Percentiles rank a stretch among this genome's conserved stretches.
phyloP scores from a whole-genome alignment of 225 moss, liverwort and hornwort species.

The Anthoceros angustus region DNA sequence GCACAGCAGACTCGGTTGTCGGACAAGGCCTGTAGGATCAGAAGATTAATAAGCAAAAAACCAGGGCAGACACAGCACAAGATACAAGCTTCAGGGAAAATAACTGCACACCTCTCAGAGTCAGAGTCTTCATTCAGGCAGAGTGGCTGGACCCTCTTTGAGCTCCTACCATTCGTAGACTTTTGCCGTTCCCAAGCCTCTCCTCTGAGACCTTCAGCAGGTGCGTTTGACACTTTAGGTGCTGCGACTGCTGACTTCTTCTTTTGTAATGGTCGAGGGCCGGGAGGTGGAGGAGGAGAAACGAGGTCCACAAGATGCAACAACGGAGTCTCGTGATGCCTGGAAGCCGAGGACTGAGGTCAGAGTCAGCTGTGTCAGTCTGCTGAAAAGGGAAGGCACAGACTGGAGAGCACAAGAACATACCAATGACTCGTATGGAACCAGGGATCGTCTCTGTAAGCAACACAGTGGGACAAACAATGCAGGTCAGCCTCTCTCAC shows the following conservation, averaged over 20 bases:
- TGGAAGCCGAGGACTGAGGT: background rate
- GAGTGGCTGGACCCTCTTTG: background rate
- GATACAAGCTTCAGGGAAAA: background rate
- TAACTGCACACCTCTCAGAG: background rate
- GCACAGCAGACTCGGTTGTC: background rate
- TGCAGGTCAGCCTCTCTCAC: no score
- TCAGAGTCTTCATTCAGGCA: background rate
- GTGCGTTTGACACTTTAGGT: background rate
- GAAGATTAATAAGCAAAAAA: background rate
- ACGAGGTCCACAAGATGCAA: background rate
- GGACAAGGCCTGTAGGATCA: background rate
- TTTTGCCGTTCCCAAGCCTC: background rate
- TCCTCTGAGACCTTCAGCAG: background rate
- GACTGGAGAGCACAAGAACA: background rate
- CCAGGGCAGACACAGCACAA: background rate
- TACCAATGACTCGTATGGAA: slow-evolving; percentile 1
- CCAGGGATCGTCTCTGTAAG: background rate
- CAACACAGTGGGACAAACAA: background rate
- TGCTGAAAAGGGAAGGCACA: background rate
- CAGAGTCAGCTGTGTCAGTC: background rate
- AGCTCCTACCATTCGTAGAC: background rate
- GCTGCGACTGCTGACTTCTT: background rate
- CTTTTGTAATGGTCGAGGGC: background rate
- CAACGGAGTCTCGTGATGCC: slow-evolving; percentile 3
- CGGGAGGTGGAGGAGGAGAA: background rate